phyloP scores from a whole-genome alignment of 345 rosid species.

The Punica granatum region DNA sequence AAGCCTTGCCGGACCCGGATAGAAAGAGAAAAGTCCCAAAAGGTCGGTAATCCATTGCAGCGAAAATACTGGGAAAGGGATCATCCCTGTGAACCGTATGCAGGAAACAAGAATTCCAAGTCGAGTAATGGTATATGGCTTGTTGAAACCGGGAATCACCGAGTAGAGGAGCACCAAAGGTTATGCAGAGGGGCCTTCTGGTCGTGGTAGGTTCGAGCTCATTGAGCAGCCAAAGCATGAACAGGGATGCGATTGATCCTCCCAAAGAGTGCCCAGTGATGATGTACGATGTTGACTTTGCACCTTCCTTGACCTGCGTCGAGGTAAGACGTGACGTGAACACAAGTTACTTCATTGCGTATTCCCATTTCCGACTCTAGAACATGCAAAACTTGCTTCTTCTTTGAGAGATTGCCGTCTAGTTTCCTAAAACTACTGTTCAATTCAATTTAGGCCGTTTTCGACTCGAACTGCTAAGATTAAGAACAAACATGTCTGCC shows the following conservation, averaged over 20 bases:
- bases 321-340: neutral
- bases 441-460: neutral
- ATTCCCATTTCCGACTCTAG: neutral
- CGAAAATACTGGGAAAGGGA: constrained; percentile 17
- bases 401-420: neutral
- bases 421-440: neutral
- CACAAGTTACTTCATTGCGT: neutral
- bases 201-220: constrained; percentile 7
- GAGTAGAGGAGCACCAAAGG: constrained; percentile 57
- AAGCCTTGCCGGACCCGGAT: constrained; percentile 25
- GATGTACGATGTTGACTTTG: constrained; percentile 18
- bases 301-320: neutral
- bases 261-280: constrained; percentile 55
- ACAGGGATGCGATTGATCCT: constrained; percentile 68
- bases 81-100: constrained; percentile 39
- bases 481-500: neutral
- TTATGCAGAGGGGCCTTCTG: constrained; percentile 50
- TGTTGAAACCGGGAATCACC: constrained; percentile 33
- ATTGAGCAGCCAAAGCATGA: constrained; percentile 53
- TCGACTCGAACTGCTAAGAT: neutral
- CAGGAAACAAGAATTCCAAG: constrained; percentile 46
- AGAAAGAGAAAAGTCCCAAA: constrained; percentile 53
- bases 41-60: constrained; percentile 23
- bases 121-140: constrained; percentile 21
- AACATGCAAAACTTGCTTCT: neutral